These are phyloP conservation scores for Groenewaldozyma auringiensis DNA, from an alignment of 1,139 yeast species.

Conservation along the genomic window DNA sequence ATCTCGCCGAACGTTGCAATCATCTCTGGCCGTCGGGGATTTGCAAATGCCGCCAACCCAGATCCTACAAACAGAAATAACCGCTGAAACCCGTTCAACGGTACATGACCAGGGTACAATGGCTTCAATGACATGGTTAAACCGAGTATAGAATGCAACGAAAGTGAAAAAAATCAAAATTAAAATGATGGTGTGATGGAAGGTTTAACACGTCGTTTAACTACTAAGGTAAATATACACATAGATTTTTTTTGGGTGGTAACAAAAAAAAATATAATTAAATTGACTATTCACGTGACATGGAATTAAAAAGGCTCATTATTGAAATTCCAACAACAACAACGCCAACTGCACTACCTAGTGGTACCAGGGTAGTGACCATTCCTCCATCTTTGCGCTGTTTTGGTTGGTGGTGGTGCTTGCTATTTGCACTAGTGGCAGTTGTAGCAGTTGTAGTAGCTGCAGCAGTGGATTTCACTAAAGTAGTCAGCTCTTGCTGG, in stretches of 20 bases:
- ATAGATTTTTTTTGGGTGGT: too few species aligned
- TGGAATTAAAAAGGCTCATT: conserved; percentile 21
- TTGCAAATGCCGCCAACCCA: conserved; percentile 73
- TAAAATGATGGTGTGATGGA: too few species aligned
- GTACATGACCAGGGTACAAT: conserved; percentile 71
- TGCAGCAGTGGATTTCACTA: not conserved
- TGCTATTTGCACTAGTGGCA: not conserved
- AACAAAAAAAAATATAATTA: not conserved
- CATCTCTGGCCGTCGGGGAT: conserved; percentile 64
- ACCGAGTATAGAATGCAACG: not conserved
- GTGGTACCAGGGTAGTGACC: conserved; percentile 12
- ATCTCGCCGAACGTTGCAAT: conserved; percentile 95
- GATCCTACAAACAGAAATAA: conserved; percentile 60
- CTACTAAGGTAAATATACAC: too few species aligned
- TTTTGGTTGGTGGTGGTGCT: not conserved
- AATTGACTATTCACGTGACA: conserved; percentile 17
- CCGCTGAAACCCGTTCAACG: conserved; percentile 59
- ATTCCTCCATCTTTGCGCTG: not conserved
- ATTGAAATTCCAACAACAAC: conserved; percentile 22
- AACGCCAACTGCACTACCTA: conserved; percentile 23
- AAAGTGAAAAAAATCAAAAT: not conserved
- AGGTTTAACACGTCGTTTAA: too few species aligned
- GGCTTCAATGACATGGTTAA: not conserved
- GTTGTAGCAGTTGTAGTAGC: not conserved
- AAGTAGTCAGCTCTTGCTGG: conserved; percentile 1